phyloP scores from a whole-genome alignment of 257 asterid species.

The Anisodus acutangulus region DNA sequence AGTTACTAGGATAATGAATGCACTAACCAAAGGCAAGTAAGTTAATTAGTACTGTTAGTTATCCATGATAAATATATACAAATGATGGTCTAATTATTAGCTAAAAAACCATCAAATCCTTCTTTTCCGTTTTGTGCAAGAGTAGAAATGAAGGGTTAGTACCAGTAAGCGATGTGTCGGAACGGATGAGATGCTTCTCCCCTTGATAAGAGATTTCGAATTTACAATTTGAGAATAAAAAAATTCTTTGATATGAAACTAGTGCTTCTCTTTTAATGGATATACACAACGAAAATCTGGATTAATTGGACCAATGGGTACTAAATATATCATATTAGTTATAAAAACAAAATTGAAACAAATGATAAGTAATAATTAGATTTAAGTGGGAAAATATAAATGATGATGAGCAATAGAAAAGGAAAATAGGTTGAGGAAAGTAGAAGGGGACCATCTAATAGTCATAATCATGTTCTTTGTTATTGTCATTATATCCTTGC shows the following conservation, averaged over 20 bases:
- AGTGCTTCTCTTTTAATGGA: neutral
- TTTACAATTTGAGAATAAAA: neutral
- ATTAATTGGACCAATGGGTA: neutral
- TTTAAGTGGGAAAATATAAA: neutral
- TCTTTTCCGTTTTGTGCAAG: neutral
- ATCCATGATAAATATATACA: neutral
- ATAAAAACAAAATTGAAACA: too few relatives aligned
- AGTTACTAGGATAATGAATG: neutral
- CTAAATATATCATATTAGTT: too few relatives aligned
- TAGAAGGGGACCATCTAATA: neutral
- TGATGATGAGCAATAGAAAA: conserved; percentile 1
- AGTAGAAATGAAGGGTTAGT: neutral
- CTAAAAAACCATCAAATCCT: neutral
- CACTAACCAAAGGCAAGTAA: neutral
- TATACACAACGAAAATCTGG: neutral
- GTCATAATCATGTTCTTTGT: neutral
- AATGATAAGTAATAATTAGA: too few relatives aligned
- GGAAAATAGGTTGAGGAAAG: neutral
- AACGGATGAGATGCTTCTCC: accelerated
- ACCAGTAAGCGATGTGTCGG: neutral
- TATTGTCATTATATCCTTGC: neutral
- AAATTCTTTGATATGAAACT: neutral
- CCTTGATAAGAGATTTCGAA: accelerated
- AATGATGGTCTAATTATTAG: neutral
- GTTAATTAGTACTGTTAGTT: neutral